These are phyloP conservation scores for Venturiaceae sp. DNA, from an alignment of 2,329 filamentous ascomycete genomes.

Conservation along the genomic window DNA sequence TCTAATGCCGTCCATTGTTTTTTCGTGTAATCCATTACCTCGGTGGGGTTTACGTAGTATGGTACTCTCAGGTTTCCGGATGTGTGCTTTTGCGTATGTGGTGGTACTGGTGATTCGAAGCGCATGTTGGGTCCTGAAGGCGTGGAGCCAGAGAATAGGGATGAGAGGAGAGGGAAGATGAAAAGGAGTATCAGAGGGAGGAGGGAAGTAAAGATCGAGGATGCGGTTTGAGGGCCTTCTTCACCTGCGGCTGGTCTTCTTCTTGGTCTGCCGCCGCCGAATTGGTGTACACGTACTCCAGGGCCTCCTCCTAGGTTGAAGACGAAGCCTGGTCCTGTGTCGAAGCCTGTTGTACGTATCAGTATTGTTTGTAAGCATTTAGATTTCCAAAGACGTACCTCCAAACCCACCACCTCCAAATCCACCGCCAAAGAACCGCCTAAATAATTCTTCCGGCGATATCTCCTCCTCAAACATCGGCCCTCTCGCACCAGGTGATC, in stretches of 20 bases:
- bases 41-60: conserved; percentile 76
- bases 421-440: conserved; percentile 85
- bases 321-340: conserved; percentile 70
- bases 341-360: background rate
- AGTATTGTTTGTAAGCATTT: background rate
- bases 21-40: conserved; percentile 60
- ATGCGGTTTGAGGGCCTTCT: conserved; percentile 31
- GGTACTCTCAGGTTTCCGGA: conserved; percentile 63
- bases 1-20: conserved; percentile 69
- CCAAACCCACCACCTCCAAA: conserved; percentile 51
- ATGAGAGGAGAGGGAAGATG: conserved; percentile 70
- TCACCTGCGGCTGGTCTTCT: conserved; percentile 53
- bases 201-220: conserved; percentile 56
- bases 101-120: conserved; percentile 61
- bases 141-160: conserved; percentile 51
- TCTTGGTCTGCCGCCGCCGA: conserved; percentile 71
- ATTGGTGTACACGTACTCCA: conserved; percentile 89
- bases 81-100: conserved; percentile 63
- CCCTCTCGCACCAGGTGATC: conserved; percentile 33
- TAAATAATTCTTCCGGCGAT: conserved; percentile 92
- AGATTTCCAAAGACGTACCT: background rate
- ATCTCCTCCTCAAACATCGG: conserved; percentile 83
- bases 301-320: conserved; percentile 92
- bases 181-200: conserved; percentile 81
- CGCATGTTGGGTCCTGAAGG: conserved; percentile 59